Evolutionary conservation across 257 asterid genomes (phyloP), one percentile per base, ranked within the genome.

Genomic region (Solanum habrochaites): DNA sequence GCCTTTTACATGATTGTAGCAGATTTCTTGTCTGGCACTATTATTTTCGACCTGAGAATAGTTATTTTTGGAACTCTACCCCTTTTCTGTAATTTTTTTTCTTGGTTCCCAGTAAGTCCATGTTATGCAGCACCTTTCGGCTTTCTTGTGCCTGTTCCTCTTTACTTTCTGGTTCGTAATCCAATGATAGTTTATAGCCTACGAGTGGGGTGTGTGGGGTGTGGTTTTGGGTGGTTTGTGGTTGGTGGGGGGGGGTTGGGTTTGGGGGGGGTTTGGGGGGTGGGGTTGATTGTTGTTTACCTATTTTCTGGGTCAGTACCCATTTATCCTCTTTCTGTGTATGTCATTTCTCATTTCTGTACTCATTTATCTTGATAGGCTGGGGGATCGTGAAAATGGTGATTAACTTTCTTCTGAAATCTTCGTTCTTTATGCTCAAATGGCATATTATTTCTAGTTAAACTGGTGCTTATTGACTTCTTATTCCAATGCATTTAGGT

Each of bases 401-500:
- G 66, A 81, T 18, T 14, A 80, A 20, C 67, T 80, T 45, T 49
- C 42, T 77, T 47, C 70, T 60, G 31, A 56, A 85, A 49, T 85
- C 37, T 85, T 70, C 3, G 21, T 37, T 70, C 49, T 71, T 29
- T 31, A 69, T 70, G 45, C 58, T 85, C 20, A 10, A 10, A 47
- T 12, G 40, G 27, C 66, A 45, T 27, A 6, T 45, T 78, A 11
- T 49, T 72, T 49, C 60, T 72, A n/a, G 52, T 85, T 72, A 47
- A 8, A 23, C 35, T 7, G n/a, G 35, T 49, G 45, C 45, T 49
- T 18, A 49, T 49, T 58, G 56, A 27, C n/a, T 85, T 72, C 52
- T 35, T 4, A 9, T 86, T 40, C 73, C 90, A 60, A 56, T 56
- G 66, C 71, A 71, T 88, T 83, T 49, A 92, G 93, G 93, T 81